phyloP scores from a whole-genome alignment of 257 asterid genomes.

The Solanum paucissectum region DNA sequence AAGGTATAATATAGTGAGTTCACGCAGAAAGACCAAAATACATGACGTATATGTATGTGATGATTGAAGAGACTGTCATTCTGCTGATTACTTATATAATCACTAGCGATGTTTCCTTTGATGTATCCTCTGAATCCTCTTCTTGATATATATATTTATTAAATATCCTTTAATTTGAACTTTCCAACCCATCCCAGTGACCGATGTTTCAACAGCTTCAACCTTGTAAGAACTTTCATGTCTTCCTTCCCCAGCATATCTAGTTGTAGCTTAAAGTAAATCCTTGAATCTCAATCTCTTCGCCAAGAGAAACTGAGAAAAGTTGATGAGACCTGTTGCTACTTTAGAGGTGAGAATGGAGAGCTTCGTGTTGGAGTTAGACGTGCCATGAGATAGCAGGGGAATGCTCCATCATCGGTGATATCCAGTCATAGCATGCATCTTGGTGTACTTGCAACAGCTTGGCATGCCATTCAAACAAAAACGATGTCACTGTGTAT shows the following conservation, averaged over 20 bases:
- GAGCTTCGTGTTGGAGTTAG: conserved; percentile 96
- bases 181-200: neutral
- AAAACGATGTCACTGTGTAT: conserved; percentile 69
- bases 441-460: conserved; percentile 97
- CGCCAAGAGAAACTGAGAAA: too few species aligned
- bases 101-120: neutral
- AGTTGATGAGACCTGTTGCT: too few species aligned
- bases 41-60: too few species aligned
- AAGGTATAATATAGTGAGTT: neutral
- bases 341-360: conserved; percentile 82
- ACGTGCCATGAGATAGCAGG: conserved; percentile 90
- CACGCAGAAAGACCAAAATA: too few species aligned
- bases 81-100: neutral
- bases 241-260: too few species aligned
- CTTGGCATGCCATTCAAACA: conserved; percentile 92
- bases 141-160: neutral
- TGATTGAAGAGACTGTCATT: neutral
- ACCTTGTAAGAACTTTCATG: too few species aligned
- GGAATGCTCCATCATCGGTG: conserved; percentile 87
- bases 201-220: too few species aligned
- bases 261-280: too few species aligned
- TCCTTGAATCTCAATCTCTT: too few species aligned
- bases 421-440: conserved; percentile 99
- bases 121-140: neutral
- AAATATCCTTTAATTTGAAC: neutral